Evolutionary conservation across 1,284 basidiomycete species (phyloP).

Genomic region (Apiotrichum gracile): DNA sequence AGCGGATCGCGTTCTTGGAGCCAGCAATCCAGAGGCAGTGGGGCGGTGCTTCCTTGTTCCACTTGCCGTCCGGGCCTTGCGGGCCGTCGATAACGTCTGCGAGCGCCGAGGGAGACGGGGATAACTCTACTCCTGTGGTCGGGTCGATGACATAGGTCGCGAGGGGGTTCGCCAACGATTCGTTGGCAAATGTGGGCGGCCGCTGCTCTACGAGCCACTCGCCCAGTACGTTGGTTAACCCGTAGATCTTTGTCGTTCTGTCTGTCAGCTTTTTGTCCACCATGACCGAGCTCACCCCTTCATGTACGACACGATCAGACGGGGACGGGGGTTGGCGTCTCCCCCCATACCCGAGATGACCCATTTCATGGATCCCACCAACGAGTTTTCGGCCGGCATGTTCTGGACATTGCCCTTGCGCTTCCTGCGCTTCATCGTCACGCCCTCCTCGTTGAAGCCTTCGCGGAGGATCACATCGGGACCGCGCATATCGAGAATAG

Average conservation of each 20-base stretch:
- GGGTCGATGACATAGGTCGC: conserved; percentile 60
- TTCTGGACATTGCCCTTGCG: conserved; percentile 43
- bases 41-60: conserved; percentile 29
- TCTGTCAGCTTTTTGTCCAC: conserved; percentile 11
- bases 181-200: conserved; percentile 44
- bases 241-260: conserved; percentile 54
- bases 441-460: conserved; percentile 41
- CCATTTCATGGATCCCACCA: conserved; percentile 60
- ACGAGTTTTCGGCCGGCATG: conserved; percentile 35
- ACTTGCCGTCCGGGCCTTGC: conserved; percentile 11
- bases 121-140: conserved; percentile 53
- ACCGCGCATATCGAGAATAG: conserved; percentile 65
- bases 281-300: conserved; percentile 52
- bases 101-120: conserved; percentile 20
- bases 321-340: conserved; percentile 56
- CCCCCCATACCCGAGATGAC: conserved; percentile 55
- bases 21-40: conserved; percentile 52
- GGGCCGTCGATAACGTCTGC: conserved; percentile 17
- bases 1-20: conserved; percentile 36
- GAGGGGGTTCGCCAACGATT: conserved; percentile 53
- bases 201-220: conserved; percentile 57
- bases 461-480: conserved; percentile 58
- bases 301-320: conserved; percentile 58
- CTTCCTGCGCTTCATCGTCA: conserved; percentile 42
- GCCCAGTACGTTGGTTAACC: conserved; percentile 50